Evolutionary conservation across 352 stramenopile genomes (phyloP).

Genomic region (Thraustochytrium sp.): DNA sequence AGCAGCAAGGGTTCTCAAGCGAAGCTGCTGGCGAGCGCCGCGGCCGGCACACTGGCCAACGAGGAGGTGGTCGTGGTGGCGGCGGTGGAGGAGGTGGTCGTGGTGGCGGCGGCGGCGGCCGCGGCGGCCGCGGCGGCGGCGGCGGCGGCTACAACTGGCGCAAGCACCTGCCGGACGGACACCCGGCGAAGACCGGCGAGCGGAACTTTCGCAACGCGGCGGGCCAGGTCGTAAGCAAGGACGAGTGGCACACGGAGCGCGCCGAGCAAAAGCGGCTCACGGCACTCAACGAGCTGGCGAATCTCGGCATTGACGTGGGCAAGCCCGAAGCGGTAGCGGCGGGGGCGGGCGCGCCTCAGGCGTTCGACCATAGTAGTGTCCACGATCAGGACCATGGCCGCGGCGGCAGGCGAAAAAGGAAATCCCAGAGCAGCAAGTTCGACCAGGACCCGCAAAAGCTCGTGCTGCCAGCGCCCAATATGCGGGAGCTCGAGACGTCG

Average conservation of each 20-base stretch:
- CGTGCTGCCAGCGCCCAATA: neutral
- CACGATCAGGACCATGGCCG: too few species aligned
- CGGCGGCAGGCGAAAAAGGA: too few species aligned
- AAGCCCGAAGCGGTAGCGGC: neutral
- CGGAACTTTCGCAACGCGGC: neutral
- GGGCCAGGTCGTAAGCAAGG: neutral
- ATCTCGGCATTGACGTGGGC: neutral
- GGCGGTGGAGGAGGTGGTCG: neutral
- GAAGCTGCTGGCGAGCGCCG: too few species aligned
- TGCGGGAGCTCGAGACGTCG: neutral
- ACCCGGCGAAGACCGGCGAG: neutral
- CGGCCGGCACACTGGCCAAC: too few species aligned
- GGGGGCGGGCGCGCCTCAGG: neutral
- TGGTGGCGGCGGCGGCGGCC: neutral
- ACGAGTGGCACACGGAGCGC: neutral
- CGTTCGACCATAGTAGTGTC: too few species aligned
- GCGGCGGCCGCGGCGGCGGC: neutral
- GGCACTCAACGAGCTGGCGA: neutral
- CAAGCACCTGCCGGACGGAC: neutral
- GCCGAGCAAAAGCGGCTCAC: neutral
- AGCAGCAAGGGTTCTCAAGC: too few species aligned
- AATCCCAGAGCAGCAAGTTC: too few species aligned
- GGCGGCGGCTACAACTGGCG: slow-evolving; percentile 14
- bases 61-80: neutral
- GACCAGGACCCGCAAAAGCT: too few species aligned